Evolutionary conservation across 768 basidiomycete genomes (phyloP).

Genomic region (Antrodiella citrinella): DNA sequence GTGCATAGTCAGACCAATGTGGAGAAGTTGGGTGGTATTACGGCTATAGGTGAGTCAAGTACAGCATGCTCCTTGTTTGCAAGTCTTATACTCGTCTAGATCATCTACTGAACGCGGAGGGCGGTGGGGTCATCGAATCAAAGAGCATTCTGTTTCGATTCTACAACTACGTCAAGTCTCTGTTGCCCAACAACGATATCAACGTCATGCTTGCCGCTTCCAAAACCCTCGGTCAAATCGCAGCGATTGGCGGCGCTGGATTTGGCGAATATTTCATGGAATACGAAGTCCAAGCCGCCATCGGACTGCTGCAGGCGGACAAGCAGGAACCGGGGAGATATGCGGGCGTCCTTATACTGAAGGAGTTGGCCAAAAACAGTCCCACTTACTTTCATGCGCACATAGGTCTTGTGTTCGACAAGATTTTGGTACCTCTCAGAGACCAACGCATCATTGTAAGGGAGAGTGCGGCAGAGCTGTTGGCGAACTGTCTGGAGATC

Average conservation of each 20-base stretch:
- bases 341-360: slow-evolving; percentile 88
- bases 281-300: slow-evolving; percentile 77
- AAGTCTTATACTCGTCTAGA: slow-evolving; percentile 30
- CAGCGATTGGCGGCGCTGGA: slow-evolving; percentile 70
- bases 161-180: slow-evolving; percentile 87
- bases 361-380: slow-evolving; percentile 87
- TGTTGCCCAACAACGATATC: slow-evolving; percentile 86
- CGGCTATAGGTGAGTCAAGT: slow-evolving; percentile 67
- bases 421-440: slow-evolving; percentile 83
- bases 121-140: slow-evolving; percentile 75
- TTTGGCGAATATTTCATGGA: slow-evolving; percentile 90
- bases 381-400: slow-evolving; percentile 83
- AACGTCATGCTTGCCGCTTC: slow-evolving; percentile 93
- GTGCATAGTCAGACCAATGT: slow-evolving; percentile 71
- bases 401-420: slow-evolving; percentile 83
- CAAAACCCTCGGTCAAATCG: slow-evolving; percentile 85
- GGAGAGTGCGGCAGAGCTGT: slow-evolving; percentile 86
- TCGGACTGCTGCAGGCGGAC: slow-evolving; percentile 72
- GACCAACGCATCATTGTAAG: slow-evolving; percentile 87
- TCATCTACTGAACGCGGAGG: slow-evolving; percentile 66
- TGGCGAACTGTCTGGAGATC: slow-evolving; percentile 91
- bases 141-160: slow-evolving; percentile 78
- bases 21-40: slow-evolving; percentile 80
- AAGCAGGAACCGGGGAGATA: slow-evolving; percentile 76
- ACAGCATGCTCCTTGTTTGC: neutral